Conservation (phyloP, 208 protist genomes). For the Trypanosoma congolense region DNA sequence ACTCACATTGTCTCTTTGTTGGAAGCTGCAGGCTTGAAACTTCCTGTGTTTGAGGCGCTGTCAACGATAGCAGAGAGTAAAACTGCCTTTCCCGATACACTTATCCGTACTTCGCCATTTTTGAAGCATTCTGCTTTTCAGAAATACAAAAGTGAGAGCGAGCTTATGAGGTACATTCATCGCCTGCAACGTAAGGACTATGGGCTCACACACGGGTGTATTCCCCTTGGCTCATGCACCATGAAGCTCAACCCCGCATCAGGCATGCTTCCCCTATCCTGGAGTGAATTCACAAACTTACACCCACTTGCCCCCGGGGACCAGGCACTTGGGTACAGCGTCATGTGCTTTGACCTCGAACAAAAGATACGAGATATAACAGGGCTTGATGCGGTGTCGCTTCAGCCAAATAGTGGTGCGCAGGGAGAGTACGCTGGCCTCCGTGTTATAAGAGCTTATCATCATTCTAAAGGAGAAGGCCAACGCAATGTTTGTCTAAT, state of each 20-base stretch:
- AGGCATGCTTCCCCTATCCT: conserved; percentile 94
- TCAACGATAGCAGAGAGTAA: conserved; percentile 38
- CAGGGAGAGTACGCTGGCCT: conserved; percentile 97
- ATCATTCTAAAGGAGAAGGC: conserved; percentile 62
- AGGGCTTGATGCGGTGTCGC: conserved; percentile 91
- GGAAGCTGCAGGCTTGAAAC: conserved; percentile 55
- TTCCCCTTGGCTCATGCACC: conserved; percentile 97
- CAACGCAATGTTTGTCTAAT: conserved; percentile 97
- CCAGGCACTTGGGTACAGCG: conserved; percentile 86
- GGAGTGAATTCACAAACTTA: conserved; percentile 89
- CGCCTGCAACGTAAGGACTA: conserved; percentile 93
- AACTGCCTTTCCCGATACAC: conserved; percentile 30
- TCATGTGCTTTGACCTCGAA: conserved; percentile 76
- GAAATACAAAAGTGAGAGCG: conserved; percentile 93
- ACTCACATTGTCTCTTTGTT: conserved; percentile 80
- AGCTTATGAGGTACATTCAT: conserved; percentile 96
- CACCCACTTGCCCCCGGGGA: conserved; percentile 94
- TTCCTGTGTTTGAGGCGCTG: conserved; percentile 43
- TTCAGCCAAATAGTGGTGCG: conserved; percentile 97
- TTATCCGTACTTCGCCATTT: conserved; percentile 76
- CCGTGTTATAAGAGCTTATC: conserved; percentile 74
- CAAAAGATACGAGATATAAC: conserved; percentile 91
- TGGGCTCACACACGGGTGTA: conserved; percentile 93
- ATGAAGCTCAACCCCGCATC: conserved; percentile 98
- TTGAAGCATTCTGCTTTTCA: conserved; percentile 94